Conservation (phyloP, 306 rosid species). For the Castanea mollissima region DNA sequence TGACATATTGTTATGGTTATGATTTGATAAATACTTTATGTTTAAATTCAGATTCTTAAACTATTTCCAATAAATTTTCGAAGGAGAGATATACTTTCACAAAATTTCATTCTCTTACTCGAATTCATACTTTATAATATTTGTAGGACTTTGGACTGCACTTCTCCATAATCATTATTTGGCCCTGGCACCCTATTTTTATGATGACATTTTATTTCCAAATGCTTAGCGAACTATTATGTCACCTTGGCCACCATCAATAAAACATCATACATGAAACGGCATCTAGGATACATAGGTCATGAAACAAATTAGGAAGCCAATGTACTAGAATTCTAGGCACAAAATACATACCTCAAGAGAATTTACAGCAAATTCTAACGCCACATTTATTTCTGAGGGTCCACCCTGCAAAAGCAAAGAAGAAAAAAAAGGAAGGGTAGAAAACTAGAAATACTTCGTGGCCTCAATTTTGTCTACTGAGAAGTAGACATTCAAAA, state of each 20-base stretch:
- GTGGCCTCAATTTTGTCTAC: constrained; percentile 1
- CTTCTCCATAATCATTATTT: background rate
- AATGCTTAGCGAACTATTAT: background rate
- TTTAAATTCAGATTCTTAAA: background rate
- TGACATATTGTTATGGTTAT: background rate
- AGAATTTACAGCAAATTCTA: constrained; percentile 82
- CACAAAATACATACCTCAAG: constrained; percentile 56
- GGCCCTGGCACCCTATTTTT: background rate
- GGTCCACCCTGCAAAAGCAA: constrained; percentile 69
- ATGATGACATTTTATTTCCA: background rate
- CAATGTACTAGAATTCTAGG: background rate
- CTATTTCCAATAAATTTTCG: background rate
- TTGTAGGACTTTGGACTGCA: background rate
- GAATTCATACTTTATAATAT: background rate
- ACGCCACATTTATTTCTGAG: constrained; percentile 84
- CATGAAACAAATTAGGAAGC: background rate
- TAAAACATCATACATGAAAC: background rate
- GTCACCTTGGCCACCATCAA: background rate
- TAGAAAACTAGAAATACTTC: background rate
- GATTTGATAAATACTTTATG: background rate
- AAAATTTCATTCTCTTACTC: background rate
- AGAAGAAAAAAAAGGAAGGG: constrained; percentile 6
- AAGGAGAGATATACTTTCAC: background rate
- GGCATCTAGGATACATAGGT: background rate
- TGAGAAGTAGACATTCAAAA: constrained; percentile 1